A percentile compares a stretch with the other conserved stretches of the same genome.
phyloP scores from a whole-genome alignment of 2,329 filamentous ascomycete genomes.

The Metarhizium rileyi region DNA sequence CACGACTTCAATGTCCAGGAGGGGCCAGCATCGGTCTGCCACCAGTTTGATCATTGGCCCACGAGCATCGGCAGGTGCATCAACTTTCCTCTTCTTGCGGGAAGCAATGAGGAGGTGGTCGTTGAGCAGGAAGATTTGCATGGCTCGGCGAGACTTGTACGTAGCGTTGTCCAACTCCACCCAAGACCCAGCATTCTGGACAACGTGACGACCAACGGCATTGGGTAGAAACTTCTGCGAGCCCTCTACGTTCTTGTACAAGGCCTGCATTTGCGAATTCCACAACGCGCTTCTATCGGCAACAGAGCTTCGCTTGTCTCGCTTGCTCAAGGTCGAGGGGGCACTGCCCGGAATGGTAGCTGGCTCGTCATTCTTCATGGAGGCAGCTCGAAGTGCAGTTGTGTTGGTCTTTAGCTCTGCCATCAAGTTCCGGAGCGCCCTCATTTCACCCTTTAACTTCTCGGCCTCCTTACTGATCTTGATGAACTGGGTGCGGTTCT shows the following conservation, averaged over 20 bases:
- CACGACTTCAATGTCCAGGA: conserved; percentile 86
- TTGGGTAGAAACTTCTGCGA: conserved; percentile 95
- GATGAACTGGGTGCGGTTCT: conserved; percentile 97
- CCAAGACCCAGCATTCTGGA: conserved; percentile 88
- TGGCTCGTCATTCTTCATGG: conserved; percentile 39
- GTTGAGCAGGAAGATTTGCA: conserved; percentile 88
- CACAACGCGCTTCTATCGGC: conserved; percentile 56
- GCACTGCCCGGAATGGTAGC: conserved; percentile 41
- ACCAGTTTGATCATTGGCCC: conserved; percentile 65
- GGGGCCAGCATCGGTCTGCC: conserved; percentile 87
- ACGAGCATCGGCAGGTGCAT: conserved; percentile 45
- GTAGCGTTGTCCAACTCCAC: conserved; percentile 95
- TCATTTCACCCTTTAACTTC: conserved; percentile 94
- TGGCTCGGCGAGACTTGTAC: conserved; percentile 82
- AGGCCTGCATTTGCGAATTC: conserved; percentile 60
- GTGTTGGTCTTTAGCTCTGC: conserved; percentile 79
- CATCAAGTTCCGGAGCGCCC: conserved; percentile 81
- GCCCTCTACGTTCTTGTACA: conserved; percentile 96
- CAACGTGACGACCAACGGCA: conserved; percentile 80
- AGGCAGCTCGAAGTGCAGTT: conserved; percentile 51
- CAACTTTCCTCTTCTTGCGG: conserved; percentile 82
- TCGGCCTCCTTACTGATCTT: conserved; percentile 99
- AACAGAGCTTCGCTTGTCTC: conserved; percentile 84
- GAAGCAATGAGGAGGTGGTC: conserved; percentile 89
- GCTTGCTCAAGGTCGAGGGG: conserved; percentile 49